Evolutionary conservation across 2,329 filamentous ascomycete species (phyloP), one percentile per base, ranked within the genome.

Genomic region (Lasiodiplodia sp.): DNA sequence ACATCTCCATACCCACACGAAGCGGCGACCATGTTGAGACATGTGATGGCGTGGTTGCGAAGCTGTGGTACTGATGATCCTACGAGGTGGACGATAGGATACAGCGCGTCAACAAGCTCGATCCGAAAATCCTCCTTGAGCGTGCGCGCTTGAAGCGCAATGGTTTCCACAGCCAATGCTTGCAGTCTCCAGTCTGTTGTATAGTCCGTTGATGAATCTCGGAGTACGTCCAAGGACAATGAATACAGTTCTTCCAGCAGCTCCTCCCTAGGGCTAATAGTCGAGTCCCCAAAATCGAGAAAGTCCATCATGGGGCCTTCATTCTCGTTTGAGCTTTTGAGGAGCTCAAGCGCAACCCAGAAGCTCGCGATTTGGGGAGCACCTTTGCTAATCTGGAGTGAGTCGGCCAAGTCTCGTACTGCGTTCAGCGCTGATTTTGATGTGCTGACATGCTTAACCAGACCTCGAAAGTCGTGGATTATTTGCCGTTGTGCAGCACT

Each of bases 71-170:
- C 88, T 0, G 86, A 82, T 3, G 93, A 94, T 4, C 93, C 94
- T 18, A 99, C 83, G 63, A 94, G 88, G n/a, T 96, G 92, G 0
- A 96, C 87, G n/a, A 97, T 86, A 0, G 96, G 94, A 77, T 97
- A 99, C 14, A 99, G 82, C 0, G 94, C 89, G 73, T 99, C 96
- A 63, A 97, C 93, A 11, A 99, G 86, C 76, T 98, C 95, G 2
- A 89, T 87, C 3, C 92, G 89, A 78, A 97, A 99, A 0, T 87
- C 86, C 64, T 85, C 77, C 23, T 88, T 86, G 47, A 91, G 83
- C 21, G 87, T 87, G 31, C 86, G 84, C 2, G 95, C 92, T 70
- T 93, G 90, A 67, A 95, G 87, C 0, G 94, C 90, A 7, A 94
- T 84, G 2, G 91, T 87, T 77, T 98, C 95, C 2, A 99, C 81